These are phyloP conservation scores for Peltaster fructicola DNA, from an alignment of 2,329 filamentous ascomycete species.

Conservation along the genomic window DNA sequence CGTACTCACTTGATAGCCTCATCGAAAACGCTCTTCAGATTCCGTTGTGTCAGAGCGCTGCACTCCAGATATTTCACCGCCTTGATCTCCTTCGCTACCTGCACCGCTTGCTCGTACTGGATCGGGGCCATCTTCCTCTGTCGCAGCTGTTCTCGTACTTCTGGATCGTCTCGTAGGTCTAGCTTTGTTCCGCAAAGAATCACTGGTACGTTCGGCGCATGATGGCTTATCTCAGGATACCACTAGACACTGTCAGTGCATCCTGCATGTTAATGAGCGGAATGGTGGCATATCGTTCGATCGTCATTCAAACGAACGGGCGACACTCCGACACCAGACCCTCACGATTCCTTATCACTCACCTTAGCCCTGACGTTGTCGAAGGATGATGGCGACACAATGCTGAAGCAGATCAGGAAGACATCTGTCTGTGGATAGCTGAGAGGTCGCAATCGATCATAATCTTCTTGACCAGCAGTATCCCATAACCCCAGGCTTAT, in stretches of 20 bases:
- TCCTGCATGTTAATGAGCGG: not conserved
- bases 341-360: conserved; percentile 14
- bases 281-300: not conserved
- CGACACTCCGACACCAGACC: not conserved
- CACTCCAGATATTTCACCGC: conserved; percentile 97
- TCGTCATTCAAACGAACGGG: no score
- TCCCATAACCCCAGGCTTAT: conserved; percentile 96
- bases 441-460: conserved; percentile 82
- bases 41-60: conserved; percentile 88
- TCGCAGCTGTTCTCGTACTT: conserved; percentile 63
- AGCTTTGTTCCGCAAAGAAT: conserved; percentile 96
- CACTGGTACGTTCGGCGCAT: conserved; percentile 87
- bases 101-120: conserved; percentile 76
- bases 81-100: conserved; percentile 82
- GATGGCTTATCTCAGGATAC: conserved; percentile 94
- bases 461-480: conserved; percentile 97
- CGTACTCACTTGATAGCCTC: conserved; percentile 82
- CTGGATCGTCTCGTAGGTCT: conserved; percentile 77
- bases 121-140: conserved; percentile 96
- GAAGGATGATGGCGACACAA: conserved; percentile 92
- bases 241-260: conserved; percentile 38
- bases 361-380: conserved; percentile 99
- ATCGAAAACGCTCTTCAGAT: conserved; percentile 96
- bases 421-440: conserved; percentile 98
- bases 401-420: conserved; percentile 95